These are phyloP conservation scores for Diatrype stigma DNA, from an alignment of 2,329 filamentous ascomycete species.

Conservation along the genomic window DNA sequence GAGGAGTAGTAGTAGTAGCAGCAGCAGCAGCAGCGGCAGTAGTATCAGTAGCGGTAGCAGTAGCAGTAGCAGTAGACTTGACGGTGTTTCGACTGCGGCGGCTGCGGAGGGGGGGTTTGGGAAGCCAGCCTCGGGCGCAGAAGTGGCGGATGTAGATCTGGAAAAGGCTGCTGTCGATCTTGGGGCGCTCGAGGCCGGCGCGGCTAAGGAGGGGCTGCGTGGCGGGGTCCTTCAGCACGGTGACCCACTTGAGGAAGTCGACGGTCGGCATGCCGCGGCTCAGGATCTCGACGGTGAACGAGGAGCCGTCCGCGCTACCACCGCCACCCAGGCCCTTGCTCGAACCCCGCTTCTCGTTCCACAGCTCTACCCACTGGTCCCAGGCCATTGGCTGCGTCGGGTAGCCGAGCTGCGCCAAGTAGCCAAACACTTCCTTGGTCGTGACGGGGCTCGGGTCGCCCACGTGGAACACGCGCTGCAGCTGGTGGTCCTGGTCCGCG, in stretches of 20 bases:
- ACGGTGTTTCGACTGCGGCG: slow-evolving; percentile 20
- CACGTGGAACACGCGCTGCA: slow-evolving; percentile 67
- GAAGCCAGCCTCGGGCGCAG: slow-evolving; percentile 74
- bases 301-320: no score
- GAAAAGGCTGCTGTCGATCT: slow-evolving; percentile 65
- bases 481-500: slow-evolving; percentile 47
- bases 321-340: slow-evolving; percentile 64
- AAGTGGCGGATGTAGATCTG: slow-evolving; percentile 78
- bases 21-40: slow-evolving; percentile 8
- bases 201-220: slow-evolving; percentile 56
- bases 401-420: slow-evolving; percentile 65
- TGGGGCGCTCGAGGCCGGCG: slow-evolving; percentile 57
- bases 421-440: slow-evolving; percentile 61
- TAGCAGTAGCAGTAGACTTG: slow-evolving; percentile 7
- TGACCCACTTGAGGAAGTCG: slow-evolving; percentile 66
- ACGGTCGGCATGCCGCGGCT: slow-evolving; percentile 76
- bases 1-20: neutral
- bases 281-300: slow-evolving; percentile 75
- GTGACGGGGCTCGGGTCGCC: slow-evolving; percentile 68
- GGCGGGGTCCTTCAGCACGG: slow-evolving; percentile 66
- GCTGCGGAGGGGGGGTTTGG: slow-evolving; percentile 52
- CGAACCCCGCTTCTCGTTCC: slow-evolving; percentile 65
- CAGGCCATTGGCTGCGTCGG: slow-evolving; percentile 62
- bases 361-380: slow-evolving; percentile 70
- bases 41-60: neutral